Evolutionary conservation across 2,329 filamentous ascomycete genomes (phyloP).

Genomic region (Pestalotiopsis sp.): DNA sequence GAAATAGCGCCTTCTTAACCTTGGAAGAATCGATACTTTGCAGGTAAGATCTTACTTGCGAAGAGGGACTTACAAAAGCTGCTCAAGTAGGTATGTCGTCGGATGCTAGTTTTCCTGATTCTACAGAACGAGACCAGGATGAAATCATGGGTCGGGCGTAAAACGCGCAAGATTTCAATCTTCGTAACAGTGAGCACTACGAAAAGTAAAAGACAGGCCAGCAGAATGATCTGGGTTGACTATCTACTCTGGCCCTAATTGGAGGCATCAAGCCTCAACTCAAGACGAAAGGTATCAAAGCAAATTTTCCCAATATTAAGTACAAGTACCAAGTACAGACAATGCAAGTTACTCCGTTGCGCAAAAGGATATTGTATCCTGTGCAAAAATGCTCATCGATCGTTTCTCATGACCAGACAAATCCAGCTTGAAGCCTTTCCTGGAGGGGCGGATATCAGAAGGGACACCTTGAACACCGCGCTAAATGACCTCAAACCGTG

Average conservation of each 20-base stretch:
- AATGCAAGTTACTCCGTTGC: constrained; percentile 4
- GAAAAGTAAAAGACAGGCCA: not conserved
- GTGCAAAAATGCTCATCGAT: not conserved
- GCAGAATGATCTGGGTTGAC: constrained; percentile 3
- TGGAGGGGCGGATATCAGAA: constrained; percentile 9
- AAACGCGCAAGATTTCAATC: too few species aligned
- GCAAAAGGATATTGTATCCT: not conserved
- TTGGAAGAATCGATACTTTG: too few species aligned
- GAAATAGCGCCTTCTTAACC: too few species aligned
- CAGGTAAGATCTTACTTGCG: too few species aligned
- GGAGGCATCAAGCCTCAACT: not conserved
- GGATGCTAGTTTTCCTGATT: too few species aligned
- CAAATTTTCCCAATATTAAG: constrained; percentile 5
- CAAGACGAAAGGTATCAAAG: not conserved
- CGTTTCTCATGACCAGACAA: constrained; percentile 16
- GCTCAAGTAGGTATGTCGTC: too few species aligned
- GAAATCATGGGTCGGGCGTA: too few species aligned
- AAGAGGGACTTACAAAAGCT: too few species aligned
- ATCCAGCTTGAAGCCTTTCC: not conserved
- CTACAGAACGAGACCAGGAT: too few species aligned
- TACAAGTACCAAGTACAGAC: not conserved
- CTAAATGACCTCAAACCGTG: constrained; percentile 17
- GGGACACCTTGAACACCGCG: constrained; percentile 13
- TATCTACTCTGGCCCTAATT: not conserved
- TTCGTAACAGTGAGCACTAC: too few species aligned